A percentile compares a stretch with the other conserved stretches of the same genome.
These are phyloP conservation scores for Pseudozyma tsukubaensis DNA, from an alignment of 1,284 basidiomycete genomes.

Conservation along the genomic window DNA sequence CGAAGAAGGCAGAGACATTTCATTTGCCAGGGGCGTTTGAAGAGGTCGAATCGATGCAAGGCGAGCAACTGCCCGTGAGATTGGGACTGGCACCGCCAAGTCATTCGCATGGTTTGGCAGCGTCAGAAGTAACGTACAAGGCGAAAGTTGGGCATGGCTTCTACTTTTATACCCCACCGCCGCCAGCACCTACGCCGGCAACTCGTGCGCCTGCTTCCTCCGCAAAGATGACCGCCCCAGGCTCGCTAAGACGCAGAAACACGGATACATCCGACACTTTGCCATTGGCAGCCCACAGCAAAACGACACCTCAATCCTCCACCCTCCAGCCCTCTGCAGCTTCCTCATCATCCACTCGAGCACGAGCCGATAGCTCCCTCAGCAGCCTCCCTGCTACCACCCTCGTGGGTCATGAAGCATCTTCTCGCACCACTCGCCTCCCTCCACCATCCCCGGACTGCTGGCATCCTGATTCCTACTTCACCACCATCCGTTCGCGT, in stretches of 20 bases:
- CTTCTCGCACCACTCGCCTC: constrained; percentile 7
- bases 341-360: constrained; percentile 19
- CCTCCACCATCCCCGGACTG: constrained; percentile 35
- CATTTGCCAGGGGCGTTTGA: constrained; percentile 32
- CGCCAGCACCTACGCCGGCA: constrained; percentile 16
- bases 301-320: background rate
- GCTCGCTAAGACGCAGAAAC: constrained; percentile 16
- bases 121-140: constrained; percentile 40
- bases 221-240: background rate
- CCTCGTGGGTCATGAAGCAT: constrained; percentile 6
- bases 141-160: constrained; percentile 44
- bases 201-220: background rate
- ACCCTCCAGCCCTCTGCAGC: constrained; percentile 9
- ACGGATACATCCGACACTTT: constrained; percentile 20
- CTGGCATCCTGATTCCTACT: constrained; percentile 54
- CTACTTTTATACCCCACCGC: constrained; percentile 57
- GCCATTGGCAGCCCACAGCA: background rate
- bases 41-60: constrained; percentile 29
- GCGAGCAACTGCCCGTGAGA: constrained; percentile 51
- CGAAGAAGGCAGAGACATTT: constrained; percentile 31
- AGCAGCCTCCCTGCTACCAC: constrained; percentile 16
- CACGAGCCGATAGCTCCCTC: constrained; percentile 23
- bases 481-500: constrained; percentile 17
- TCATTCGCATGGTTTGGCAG: constrained; percentile 22
- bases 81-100: constrained; percentile 55